Base-by-base conservation (phyloP, 1,284 basidiomycete species). In the Cryptococcus sp. region DNA sequence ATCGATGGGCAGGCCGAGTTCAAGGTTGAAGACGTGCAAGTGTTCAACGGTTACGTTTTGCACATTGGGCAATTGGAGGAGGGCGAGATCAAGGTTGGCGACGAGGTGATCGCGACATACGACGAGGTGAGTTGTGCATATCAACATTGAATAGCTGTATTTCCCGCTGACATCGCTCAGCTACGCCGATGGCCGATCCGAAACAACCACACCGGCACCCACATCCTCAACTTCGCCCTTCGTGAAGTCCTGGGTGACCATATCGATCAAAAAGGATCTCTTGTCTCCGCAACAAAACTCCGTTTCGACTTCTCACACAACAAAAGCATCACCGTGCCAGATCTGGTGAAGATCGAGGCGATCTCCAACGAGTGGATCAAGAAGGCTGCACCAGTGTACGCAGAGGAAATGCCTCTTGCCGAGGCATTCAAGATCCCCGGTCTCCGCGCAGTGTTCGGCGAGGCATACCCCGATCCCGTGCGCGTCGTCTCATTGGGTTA, bases 301-400 rank as follows among this genome's bases (percentile, higher is more conserved):
- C 91, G 96, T 23, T 99, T 99, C 80, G 96, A 99, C 79, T 99
- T 99, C 79, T 94, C 91, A 25, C 94, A 99, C 82, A 97, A 96
- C 79, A 84, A 91, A 13, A 87, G 88, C 61, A 89, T 98, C 61
- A 76, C 85, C 17, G 75, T 86, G 0, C 76, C 84, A 1, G 94
- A 98, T 58, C 83, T 99, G 46, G 73, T 79, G 48, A 88, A 88
- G 78, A 94, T 99, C 67, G 94, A 98, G 78, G 78, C 79, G 6
- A 87, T 92, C 79, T 90, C 86, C 70, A 82, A 88, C 65, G 88
- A 90, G 55, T 99, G 93, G 92, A 90, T 99, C 77, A 85, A 85
- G 73, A 86, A 84, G 74, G 91, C 96, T 68, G 91, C 93, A 61
- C 85, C 84, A 54, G 95, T 99, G 20, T 96, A 83, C 76, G 87